Conservation (phyloP, 1,284 basidiomycete species). For the Tylopilus sp. region DNA sequence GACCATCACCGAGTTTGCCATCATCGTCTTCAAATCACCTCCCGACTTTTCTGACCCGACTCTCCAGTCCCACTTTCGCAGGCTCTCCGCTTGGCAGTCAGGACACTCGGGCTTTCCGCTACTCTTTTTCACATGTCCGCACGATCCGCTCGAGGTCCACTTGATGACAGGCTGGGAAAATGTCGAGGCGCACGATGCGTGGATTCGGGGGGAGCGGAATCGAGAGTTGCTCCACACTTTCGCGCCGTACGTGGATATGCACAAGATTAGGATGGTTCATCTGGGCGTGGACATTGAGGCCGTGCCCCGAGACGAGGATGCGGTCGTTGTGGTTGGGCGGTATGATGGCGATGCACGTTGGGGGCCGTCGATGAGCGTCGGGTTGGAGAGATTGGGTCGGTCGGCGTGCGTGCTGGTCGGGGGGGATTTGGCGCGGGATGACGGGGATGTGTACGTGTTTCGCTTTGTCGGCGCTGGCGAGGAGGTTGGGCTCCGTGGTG, state of each 20-base stretch:
- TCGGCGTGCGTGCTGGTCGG: slow-evolving; percentile 8
- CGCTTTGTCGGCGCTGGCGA: slow-evolving; percentile 2
- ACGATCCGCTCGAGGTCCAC: slow-evolving; percentile 32
- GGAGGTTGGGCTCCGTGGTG: not conserved
- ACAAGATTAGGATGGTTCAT: slow-evolving; percentile 35
- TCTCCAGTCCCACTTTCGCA: slow-evolving; percentile 26
- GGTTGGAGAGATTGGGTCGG: not conserved
- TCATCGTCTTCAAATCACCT: slow-evolving; percentile 30
- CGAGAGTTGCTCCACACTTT: slow-evolving; percentile 37
- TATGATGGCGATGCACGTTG: not conserved
- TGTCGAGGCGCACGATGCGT: slow-evolving; percentile 39
- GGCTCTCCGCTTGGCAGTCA: slow-evolving; percentile 34
- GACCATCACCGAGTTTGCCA: slow-evolving; percentile 39
- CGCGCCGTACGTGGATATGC: slow-evolving; percentile 32
- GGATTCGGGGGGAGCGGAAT: slow-evolving; percentile 42
- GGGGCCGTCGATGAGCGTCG: not conserved
- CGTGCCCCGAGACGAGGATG: slow-evolving; percentile 22
- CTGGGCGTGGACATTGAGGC: slow-evolving; percentile 37
- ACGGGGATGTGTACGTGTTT: slow-evolving; percentile 16
- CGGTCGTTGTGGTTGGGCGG: slow-evolving; percentile 9
- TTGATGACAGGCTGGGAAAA: slow-evolving; percentile 45
- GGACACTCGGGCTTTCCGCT: slow-evolving; percentile 41
- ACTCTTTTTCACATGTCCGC: slow-evolving; percentile 32
- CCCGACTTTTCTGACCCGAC: slow-evolving; percentile 22
- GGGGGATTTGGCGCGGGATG: slow-evolving; percentile 9